Conservation (phyloP, 192 early-diverging fungal genomes). For the Oehlia diaphana region DNA sequence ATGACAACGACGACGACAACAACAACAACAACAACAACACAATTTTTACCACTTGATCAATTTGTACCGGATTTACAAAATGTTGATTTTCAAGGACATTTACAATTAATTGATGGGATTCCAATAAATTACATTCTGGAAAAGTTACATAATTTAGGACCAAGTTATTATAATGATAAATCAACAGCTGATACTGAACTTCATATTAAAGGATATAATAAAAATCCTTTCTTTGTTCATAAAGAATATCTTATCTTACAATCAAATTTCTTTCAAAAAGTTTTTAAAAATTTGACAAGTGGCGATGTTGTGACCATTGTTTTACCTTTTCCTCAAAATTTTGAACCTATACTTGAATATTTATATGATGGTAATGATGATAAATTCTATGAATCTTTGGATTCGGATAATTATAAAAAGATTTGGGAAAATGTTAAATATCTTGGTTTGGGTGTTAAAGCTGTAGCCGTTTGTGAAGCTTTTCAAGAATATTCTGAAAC, state of each 20-base stretch:
- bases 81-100: not conserved
- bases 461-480: not conserved
- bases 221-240: slow-evolving; percentile 3
- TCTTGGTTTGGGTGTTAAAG: not conserved
- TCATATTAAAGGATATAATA: not conserved
- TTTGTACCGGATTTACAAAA: not conserved
- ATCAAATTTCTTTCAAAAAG: slow-evolving; percentile 17
- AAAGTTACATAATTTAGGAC: not conserved
- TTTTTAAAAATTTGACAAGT: not conserved
- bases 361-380: slow-evolving; percentile 16
- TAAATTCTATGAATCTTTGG: slow-evolving; percentile 12
- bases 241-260: slow-evolving; percentile 18
- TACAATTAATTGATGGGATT: not conserved
- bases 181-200: slow-evolving; percentile 2
- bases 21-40: not conserved
- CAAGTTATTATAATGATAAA: not conserved
- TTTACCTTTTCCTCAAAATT: not conserved
- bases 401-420: not conserved
- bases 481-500: not conserved
- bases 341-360: slow-evolving; percentile 19
- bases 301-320: slow-evolving; percentile 12
- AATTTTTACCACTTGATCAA: not conserved
- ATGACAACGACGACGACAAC: not conserved
- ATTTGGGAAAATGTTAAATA: slow-evolving; percentile 22
- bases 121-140: not conserved